Base-by-base conservation (phyloP, 2,329 filamentous ascomycete genomes). In the Malbranchea cinnamomea region DNA sequence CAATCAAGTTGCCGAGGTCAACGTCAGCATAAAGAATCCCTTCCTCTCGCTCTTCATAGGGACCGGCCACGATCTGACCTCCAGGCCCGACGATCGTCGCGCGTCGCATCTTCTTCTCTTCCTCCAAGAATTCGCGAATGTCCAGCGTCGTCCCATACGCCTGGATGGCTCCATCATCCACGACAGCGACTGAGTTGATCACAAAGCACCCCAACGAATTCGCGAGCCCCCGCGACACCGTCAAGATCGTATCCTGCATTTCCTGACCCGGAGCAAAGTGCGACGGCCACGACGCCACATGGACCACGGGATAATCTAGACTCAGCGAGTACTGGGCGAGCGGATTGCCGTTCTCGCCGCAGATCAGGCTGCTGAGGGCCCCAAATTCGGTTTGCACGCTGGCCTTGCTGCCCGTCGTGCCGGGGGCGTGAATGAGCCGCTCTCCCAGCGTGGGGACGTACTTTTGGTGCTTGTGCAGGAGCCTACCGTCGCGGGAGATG, bases 401-500 rank as follows among this genome's bases (percentile, higher is more conserved):
- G 2, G 30, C 17, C 22, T 32, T 32, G 11, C 23, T 32, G 5
- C 30, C 30, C 11, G 30, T 32, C 6, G 30, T 27, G n/a, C 23
- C 23, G 4, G 30, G 30, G 4, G 23, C 30, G 23, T 32, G 30
- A 5, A 32, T 21, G 12, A 32, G 24, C 7, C 23, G 17, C 17
- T 32, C 30, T 10, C 30, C 30, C 9, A 32, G 9, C 4, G 30
- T 32, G 11, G 30, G 30, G 10, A 32, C 23, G 17, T 32, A 32
- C 11, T 32, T 27, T 12, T 27, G 30, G 27, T 32, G 30, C 18
- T 32, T 32, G 11, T 32, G 30, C 15, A 32, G 18, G n/a, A 32
- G 17, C 23, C 22, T 18, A 10, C 30, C 30, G 24, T 32, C n/a
- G 17, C 23, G 30, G 4, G 23, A 23, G 11, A 32, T 26, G n/a